Evolutionary conservation across 2,329 filamentous ascomycete genomes (phyloP), one percentile per base, ranked within the genome.

Genomic region (Colletotrichum agaves): DNA sequence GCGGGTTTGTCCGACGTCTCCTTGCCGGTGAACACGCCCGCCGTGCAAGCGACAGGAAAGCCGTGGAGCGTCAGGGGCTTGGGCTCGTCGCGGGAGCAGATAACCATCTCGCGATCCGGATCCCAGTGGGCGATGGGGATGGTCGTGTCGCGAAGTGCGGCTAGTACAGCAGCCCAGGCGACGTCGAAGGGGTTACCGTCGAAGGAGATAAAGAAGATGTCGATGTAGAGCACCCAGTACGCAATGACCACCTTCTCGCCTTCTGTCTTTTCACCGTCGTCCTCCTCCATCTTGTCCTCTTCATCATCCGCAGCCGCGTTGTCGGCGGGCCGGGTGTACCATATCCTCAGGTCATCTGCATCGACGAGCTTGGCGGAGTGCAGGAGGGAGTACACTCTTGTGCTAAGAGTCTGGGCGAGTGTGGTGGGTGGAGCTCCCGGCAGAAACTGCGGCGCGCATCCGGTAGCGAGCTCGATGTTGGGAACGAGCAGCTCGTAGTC

Each of bases 181-280:
- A 93, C 92, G 75, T 99, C 95, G 71, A 98, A 94, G 1, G 93
- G 88, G 74, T 96, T 97, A 5, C 95, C 95, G 71, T 97, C 94
- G 56, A 97, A 89, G 0, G 93, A 97, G 72, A 99, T 91, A 80
- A 97, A 96, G 75, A 98, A 87, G n/a, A 98, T 85, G 76, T 98
- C 95, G 71, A 99, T 92, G 79, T 97, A 98, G 19, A 99, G 88
- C 10, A 93, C 90, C 96, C 95, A 99, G 78, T 97, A 98, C 0
- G 91, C 96, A 76, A 92, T 95, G 11, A 95, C 79, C 66, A 79
- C 76, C 39, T 77, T 78, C 60, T 76, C 69, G 3, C 67, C 66
- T 12, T 75, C 71, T 4, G 50, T 43, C 19, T 69, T 72, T 5
- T 72, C 70, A n/a, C 76, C 76, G 6, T 76, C 77, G 11, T 80